Conservation (phyloP, 331 rosid genomes). For the Malus hybrid region DNA sequence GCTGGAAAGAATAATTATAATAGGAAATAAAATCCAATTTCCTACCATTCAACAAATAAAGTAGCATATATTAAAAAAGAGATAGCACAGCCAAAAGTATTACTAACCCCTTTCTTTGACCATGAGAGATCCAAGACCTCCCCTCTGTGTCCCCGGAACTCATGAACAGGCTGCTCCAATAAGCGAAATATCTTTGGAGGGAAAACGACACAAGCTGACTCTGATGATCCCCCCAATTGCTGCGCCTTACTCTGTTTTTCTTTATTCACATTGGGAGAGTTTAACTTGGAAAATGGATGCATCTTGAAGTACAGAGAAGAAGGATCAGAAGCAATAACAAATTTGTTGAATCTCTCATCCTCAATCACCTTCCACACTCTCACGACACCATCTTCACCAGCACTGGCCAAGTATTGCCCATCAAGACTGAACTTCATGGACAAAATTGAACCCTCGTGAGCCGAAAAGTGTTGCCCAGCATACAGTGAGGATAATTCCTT, state of each 20-base stretch:
- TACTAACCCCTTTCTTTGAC: slow-evolving; percentile 68
- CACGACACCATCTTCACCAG: slow-evolving; percentile 59
- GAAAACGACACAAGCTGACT: slow-evolving; percentile 51
- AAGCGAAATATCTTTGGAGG: slow-evolving; percentile 57
- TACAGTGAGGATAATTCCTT: slow-evolving; percentile 61
- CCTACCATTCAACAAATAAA: neutral
- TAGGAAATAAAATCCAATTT: neutral
- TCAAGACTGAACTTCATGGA: slow-evolving; percentile 71
- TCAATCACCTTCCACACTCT: slow-evolving; percentile 64
- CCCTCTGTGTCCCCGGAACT: slow-evolving; percentile 50
- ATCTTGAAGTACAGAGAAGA: slow-evolving; percentile 47
- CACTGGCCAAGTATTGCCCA: slow-evolving; percentile 60
- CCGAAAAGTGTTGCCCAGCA: slow-evolving; percentile 49
- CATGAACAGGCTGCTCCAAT: slow-evolving; percentile 53
- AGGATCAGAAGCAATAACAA: slow-evolving; percentile 37
- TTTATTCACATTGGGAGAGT: slow-evolving; percentile 31
- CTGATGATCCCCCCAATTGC: slow-evolving; percentile 34
- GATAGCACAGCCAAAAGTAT: neutral
- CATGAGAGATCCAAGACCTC: slow-evolving; percentile 71
- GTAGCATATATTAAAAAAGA: neutral
- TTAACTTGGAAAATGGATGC: slow-evolving; percentile 36
- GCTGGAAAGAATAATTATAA: neutral
- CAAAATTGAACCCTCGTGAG: slow-evolving; percentile 57
- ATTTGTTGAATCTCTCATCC: slow-evolving; percentile 33
- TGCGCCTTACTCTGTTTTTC: slow-evolving; percentile 33